Conservation (phyloP, 305 asterid species). For the Fraxinus platypoda region DNA sequence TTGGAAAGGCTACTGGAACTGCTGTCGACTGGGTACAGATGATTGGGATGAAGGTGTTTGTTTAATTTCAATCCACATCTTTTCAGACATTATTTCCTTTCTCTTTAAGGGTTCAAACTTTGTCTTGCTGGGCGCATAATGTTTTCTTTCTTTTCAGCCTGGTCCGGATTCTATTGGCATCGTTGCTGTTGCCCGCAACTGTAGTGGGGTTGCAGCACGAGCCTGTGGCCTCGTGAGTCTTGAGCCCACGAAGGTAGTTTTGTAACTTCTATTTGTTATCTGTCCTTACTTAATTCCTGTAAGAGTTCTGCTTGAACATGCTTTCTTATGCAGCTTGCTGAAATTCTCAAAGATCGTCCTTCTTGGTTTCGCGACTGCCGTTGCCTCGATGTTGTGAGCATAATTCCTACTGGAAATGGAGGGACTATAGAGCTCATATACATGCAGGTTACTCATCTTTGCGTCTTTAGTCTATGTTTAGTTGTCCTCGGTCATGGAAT, state of each 20-base stretch:
- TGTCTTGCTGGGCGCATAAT: not conserved
- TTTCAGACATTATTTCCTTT: not conserved
- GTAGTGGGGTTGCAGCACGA: slow-evolving; percentile 95
- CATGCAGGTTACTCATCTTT: slow-evolving; percentile 64
- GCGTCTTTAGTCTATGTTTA: not conserved
- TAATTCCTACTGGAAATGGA: slow-evolving; percentile 86
- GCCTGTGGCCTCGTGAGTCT: slow-evolving; percentile 99
- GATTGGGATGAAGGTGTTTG: slow-evolving; percentile 97
- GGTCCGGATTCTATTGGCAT: slow-evolving; percentile 99
- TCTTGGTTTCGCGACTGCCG: slow-evolving; percentile 97
- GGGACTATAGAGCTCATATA: slow-evolving; percentile 90
- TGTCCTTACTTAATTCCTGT: not conserved
- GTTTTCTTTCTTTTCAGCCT: slow-evolving; percentile 52
- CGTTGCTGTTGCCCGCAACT: slow-evolving; percentile 95
- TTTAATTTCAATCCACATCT: not conserved
- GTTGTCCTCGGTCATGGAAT: not conserved
- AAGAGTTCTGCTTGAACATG: not conserved
- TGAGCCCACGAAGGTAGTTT: slow-evolving; percentile 88
- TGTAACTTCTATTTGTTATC: not conserved
- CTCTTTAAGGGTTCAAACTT: not conserved
- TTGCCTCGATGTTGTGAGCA: slow-evolving; percentile 66
- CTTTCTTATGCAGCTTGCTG: slow-evolving; percentile 58
- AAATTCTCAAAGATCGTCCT: slow-evolving; percentile 93
- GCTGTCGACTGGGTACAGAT: slow-evolving; percentile 99
- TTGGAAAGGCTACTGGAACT: slow-evolving; percentile 99